Base-by-base conservation (phyloP, 2,329 filamentous ascomycete genomes). In the Aureobasidium sp. region DNA sequence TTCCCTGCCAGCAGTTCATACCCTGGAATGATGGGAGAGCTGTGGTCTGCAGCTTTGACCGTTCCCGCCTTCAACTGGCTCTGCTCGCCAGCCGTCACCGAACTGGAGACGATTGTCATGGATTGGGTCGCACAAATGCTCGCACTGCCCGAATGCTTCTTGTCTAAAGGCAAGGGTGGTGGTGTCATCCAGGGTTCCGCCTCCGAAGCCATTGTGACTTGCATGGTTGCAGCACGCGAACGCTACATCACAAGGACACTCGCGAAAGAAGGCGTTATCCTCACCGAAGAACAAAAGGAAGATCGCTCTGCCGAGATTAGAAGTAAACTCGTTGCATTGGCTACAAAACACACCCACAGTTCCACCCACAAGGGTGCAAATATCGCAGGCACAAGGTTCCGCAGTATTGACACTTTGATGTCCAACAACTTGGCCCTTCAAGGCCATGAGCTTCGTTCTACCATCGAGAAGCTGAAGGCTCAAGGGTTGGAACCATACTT, bases 41-140 rank as follows among this genome's bases (percentile, higher is more conserved):
- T 98, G 83, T 98, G 97, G 84, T 93, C 90, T 50, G 91, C 93
- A 7, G 92, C 94, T 9, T 95, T 98, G 80, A 96, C 90, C 16
- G 93, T 93, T 20, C 94, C 95, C 1, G 94, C 94, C 45, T 98
- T 98, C 85, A 98, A 98, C 80, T 98, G 95, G 95, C 90, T 98
- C 69, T 98, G 95, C 80, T 94, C 91, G 8, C 95, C 95, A 0
- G 94, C 93, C 9, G 91, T 96, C 23, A 98, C 95, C 0, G 95
- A 98, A 81, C 87, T 98, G 54, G 95, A 98, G 84, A 97, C 95
- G 0, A 87, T 98, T 29, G 91, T 97, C 50, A 86, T 98, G 77
- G 95, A 98, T 79, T 98, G 95, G 95, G 82, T 98, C 4, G 93
- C 91, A 20, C 88, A 91, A 76, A 86, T 94, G 11, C 79, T 98